Conservation (phyloP, 1,139 yeast genomes). For the Maudiozyma humilis region DNA sequence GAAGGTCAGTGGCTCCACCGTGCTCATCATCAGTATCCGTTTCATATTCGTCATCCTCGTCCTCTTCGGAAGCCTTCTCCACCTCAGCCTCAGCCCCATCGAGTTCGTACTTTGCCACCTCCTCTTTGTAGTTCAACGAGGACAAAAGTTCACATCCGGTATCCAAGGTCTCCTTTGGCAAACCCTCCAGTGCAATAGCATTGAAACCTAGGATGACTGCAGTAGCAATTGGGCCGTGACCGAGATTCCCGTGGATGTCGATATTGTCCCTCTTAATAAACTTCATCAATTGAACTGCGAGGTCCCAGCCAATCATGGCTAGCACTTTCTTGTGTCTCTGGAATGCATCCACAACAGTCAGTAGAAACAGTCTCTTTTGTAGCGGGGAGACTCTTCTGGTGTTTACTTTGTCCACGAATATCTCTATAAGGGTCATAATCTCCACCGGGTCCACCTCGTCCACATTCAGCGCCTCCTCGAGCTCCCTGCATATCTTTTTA, state of each 20-base stretch:
- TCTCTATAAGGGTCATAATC: conserved; percentile 20
- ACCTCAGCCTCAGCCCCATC: conserved; percentile 49
- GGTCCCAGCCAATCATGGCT: conserved; percentile 76
- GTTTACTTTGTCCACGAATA: conserved; percentile 17
- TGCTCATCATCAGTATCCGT: conserved; percentile 2
- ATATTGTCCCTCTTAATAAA: conserved; percentile 30
- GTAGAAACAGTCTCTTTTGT: conserved; percentile 42
- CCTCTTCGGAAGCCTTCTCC: conserved; percentile 15
- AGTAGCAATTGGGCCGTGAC: conserved; percentile 17
- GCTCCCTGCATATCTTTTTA: conserved; percentile 6
- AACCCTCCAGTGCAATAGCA: conserved; percentile 55
- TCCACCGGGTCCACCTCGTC: conserved; percentile 12
- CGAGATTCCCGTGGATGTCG: conserved; percentile 12
- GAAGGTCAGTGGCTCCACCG: neutral
- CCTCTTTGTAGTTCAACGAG: conserved; percentile 20
- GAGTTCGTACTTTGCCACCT: conserved; percentile 34
- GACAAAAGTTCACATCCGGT: conserved; percentile 57
- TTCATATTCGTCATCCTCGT: conserved; percentile 7
- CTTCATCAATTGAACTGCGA: conserved; percentile 55
- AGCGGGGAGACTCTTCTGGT: conserved; percentile 20
- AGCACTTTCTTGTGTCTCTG: conserved; percentile 13
- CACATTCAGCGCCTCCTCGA: conserved; percentile 7
- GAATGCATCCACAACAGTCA: conserved; percentile 32
- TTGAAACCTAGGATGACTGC: conserved; percentile 47
- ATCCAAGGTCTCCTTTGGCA: conserved; percentile 68